A percentile compares a stretch with the other conserved stretches of the same genome.
phyloP scores from a whole-genome alignment of 177 flowering plant species.

The Vitis hybrid region DNA sequence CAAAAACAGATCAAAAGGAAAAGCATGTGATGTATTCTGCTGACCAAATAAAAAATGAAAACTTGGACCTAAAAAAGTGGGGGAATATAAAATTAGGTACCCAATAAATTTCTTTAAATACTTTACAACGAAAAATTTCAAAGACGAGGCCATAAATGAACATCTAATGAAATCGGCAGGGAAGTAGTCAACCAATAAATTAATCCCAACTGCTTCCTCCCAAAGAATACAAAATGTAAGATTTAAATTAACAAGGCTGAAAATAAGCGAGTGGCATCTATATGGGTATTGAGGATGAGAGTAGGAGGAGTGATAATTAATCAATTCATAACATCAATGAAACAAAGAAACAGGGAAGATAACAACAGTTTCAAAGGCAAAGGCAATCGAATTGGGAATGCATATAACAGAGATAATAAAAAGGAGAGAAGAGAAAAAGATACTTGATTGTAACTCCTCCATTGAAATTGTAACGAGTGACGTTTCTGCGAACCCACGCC shows the following conservation, averaged over 20 bases:
- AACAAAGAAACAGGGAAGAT: background rate
- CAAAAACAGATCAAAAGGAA: too few species aligned
- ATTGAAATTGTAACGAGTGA: conserved; percentile 32
- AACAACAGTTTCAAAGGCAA: too few species aligned
- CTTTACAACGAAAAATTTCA: background rate
- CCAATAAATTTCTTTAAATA: too few species aligned
- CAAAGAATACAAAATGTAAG: background rate
- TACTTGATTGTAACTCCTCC: conserved; percentile 46
- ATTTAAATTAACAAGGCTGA: too few species aligned
- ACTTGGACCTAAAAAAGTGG: too few species aligned
- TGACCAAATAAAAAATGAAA: too few species aligned
- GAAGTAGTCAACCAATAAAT: background rate
- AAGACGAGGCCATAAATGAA: background rate
- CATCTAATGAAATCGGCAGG: background rate
- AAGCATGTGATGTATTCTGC: too few species aligned
- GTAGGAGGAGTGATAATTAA: too few species aligned
- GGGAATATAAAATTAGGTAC: too few species aligned
- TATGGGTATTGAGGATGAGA: too few species aligned
- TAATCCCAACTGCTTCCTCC: background rate
- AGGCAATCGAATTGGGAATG: background rate
- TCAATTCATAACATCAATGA: background rate
- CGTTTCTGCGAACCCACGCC: conserved; percentile 34
- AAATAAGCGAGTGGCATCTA: too few species aligned
- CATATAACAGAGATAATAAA: background rate
- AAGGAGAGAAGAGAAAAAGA: background rate